These are phyloP conservation scores for Colletotrichum tropicale DNA, from an alignment of 2,329 filamentous ascomycete species.

Conservation along the genomic window DNA sequence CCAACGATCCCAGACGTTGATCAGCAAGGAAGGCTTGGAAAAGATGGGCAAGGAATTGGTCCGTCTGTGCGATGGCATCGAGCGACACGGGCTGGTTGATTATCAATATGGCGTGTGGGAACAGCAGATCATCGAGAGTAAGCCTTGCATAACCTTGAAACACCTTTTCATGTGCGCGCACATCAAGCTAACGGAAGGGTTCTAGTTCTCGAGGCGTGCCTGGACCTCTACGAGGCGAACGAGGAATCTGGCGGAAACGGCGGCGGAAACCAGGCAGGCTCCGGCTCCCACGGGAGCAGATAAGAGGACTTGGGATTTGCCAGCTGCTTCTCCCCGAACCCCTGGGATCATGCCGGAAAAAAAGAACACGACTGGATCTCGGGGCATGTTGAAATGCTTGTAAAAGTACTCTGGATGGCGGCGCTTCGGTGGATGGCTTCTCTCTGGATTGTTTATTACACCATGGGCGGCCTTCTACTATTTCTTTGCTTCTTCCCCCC, in stretches of 20 bases:
- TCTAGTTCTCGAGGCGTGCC: conserved; percentile 40
- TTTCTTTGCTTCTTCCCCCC: neutral
- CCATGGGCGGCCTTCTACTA: neutral
- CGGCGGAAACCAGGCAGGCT: conserved; percentile 16
- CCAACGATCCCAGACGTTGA: conserved; percentile 63
- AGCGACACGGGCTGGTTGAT: conserved; percentile 92
- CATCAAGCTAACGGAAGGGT: neutral
- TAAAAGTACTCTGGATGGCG: neutral
- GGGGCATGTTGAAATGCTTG: neutral
- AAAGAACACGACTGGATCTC: neutral
- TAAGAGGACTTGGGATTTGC: neutral
- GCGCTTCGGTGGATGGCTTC: neutral
- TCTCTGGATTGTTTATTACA: neutral
- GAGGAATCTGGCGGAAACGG: conserved; percentile 37
- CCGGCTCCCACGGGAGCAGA: conserved; percentile 16
- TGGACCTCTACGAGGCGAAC: conserved; percentile 49
- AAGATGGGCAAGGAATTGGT: conserved; percentile 84
- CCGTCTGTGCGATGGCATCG: conserved; percentile 82
- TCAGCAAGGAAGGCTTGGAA: conserved; percentile 72
- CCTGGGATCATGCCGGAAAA: neutral
- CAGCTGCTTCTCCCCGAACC: neutral
- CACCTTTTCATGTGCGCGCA: neutral
- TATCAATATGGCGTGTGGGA: conserved; percentile 98
- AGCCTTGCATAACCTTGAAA: conserved; percentile 37
- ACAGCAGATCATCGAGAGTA: conserved; percentile 85